Base-by-base conservation (phyloP, 306 rosid species). In the Ormosia semicastrata region DNA sequence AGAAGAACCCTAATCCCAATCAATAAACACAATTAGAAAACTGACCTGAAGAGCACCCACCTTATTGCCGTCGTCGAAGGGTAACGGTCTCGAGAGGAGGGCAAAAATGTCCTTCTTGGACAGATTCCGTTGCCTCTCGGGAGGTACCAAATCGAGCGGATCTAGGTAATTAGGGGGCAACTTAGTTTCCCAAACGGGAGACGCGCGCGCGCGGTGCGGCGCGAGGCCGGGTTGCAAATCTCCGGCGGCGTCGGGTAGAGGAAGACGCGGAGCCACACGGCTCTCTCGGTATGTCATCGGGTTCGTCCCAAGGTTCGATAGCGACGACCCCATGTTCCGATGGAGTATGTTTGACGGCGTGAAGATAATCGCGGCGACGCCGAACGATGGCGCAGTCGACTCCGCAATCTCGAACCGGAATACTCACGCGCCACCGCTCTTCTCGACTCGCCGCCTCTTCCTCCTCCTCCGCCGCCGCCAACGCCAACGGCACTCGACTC, bases 271-370 rank as follows among this genome's bases (percentile, higher is more conserved):
- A n/a, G 98, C 98, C 60, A 95, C 97, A 65, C 98, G 93, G 77
- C 77, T 76, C 86, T 95, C 99, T n/a, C 44, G 98, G 98, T 39
- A 95, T 95, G 86, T 95, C 99, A 4, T 97, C 99, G 46, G 93
- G 88, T 88, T 89, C 29, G 85, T 29, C 14, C 88, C 98, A 7
- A 89, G 79, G 88, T 76, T 88, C 70, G 99, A 93, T 18, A 90
- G 89, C 84, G 97, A 87, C 41, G 98, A 88, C 73, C 98, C 99
- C 98, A 95, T 79, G n/a, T 47, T 47, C n/a, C n/a, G n/a, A n/a
- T n/a, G n/a, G n/a, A n/a, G n/a, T n/a, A n/a, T n/a, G n/a, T n/a
- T n/a, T n/a, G n/a, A n/a, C n/a, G n/a, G n/a, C n/a, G n/a, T n/a
- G n/a, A n/a, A n/a, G n/a, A n/a, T n/a, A n/a, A n/a, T n/a, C n/a